These are phyloP conservation scores for Salpingoeca rosetta DNA, from an alignment of 78 protist species.

Conservation along the genomic window DNA sequence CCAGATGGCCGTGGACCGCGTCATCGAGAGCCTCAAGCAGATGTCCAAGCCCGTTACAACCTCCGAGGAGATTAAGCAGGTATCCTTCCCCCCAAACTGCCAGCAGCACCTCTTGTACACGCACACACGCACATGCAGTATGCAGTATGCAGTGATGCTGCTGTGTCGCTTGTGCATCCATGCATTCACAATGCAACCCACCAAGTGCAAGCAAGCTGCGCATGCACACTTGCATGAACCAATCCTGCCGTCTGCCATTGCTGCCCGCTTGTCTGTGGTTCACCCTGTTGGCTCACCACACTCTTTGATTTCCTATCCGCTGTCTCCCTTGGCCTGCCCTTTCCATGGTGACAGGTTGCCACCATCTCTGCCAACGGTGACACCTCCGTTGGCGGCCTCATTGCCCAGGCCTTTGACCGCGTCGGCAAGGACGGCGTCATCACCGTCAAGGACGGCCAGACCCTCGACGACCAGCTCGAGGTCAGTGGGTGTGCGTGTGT, in stretches of 20 bases:
- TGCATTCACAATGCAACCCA: neutral
- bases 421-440: constrained; percentile 98
- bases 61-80: constrained; percentile 81
- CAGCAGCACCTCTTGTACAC: too few species aligned
- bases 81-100: too few species aligned
- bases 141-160: neutral
- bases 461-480: constrained; percentile 87
- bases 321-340: neutral
- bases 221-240: neutral
- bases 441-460: constrained; percentile 97
- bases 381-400: constrained; percentile 83
- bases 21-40: constrained; percentile 58
- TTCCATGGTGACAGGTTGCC: constrained; percentile 57
- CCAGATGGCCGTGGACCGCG: constrained; percentile 72
- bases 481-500: constrained; percentile 18
- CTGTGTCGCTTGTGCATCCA: neutral
- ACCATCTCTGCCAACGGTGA: constrained; percentile 99
- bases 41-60: constrained; percentile 77
- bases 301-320: neutral
- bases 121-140: neutral
- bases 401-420: constrained; percentile 93
- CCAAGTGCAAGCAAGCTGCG: neutral
- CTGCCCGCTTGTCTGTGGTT: neutral
- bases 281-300: neutral
- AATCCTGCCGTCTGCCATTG: neutral